Conservation (phyloP, 129 eudicot genomes). For the Oenanthe sinensis region DNA sequence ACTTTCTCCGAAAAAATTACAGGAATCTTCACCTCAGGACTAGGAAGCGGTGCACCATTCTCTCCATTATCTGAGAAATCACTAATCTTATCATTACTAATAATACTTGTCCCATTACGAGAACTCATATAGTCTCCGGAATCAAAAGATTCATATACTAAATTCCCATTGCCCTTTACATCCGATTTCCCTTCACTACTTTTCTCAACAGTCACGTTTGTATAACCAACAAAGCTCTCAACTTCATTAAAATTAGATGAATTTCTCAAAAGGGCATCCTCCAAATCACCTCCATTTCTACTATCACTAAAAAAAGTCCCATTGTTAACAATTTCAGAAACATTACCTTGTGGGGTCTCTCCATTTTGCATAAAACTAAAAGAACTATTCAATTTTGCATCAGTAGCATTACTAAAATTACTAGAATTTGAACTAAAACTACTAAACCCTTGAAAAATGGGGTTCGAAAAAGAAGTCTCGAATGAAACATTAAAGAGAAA, state of each 20-base stretch:
- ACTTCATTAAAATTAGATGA: slow-evolving; percentile 18
- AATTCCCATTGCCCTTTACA: neutral
- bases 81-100: slow-evolving; percentile 5
- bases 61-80: neutral
- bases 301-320: slow-evolving; percentile 13
- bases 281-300: slow-evolving; percentile 19
- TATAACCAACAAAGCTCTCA: slow-evolving; percentile 8
- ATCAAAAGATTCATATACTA: slow-evolving; percentile 6
- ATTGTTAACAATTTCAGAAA: slow-evolving; percentile 10
- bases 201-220: slow-evolving; percentile 19
- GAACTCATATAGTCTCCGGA: neutral
- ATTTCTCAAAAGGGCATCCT: slow-evolving; percentile 34
- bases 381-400: slow-evolving; percentile 12
- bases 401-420: slow-evolving; percentile 17
- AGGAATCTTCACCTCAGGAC: neutral
- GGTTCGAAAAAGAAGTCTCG: slow-evolving; percentile 40
- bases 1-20: neutral
- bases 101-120: neutral
- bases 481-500: slow-evolving; percentile 40
- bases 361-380: slow-evolving; percentile 9
- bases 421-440: slow-evolving; percentile 18
- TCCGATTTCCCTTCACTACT: slow-evolving; percentile 16
- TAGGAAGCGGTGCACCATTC: neutral
- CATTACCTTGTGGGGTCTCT: slow-evolving; percentile 22
- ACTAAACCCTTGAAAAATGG: slow-evolving; percentile 37